Evolutionary conservation across 257 asterid species (phyloP).

Genomic region (Nicotiana otophora): DNA sequence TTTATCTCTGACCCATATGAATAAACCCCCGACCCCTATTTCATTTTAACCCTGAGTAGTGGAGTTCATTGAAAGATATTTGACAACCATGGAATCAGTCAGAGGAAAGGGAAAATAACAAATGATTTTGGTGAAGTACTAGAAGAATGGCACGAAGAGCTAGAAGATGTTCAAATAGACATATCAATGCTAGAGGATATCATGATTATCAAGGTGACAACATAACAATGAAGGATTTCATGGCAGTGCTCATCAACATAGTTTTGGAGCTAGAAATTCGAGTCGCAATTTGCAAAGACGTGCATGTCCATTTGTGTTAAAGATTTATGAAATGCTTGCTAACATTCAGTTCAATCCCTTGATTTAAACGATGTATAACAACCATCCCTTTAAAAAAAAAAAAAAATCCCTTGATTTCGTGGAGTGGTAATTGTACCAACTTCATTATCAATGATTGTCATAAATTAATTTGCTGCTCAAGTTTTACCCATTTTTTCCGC

Average conservation of each 20-base stretch:
- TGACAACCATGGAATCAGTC: slow-evolving; percentile 17
- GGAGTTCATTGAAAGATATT: neutral
- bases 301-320: slow-evolving; percentile 38
- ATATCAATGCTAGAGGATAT: neutral
- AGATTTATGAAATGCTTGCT: slow-evolving; percentile 37
- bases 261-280: too few relatives aligned
- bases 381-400: too few relatives aligned
- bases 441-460: slow-evolving; percentile 30
- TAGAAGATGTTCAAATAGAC: neutral
- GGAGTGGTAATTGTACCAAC: slow-evolving; percentile 15
- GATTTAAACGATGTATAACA: neutral
- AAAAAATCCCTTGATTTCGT: too few relatives aligned
- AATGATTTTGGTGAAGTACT: neutral
- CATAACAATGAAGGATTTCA: neutral
- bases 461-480: slow-evolving; percentile 31
- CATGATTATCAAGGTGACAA: slow-evolving; percentile 7
- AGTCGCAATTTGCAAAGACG: neutral
- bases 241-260: neutral
- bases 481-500: slow-evolving; percentile 23
- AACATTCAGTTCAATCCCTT: slow-evolving; percentile 23
- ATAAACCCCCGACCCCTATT: too few relatives aligned
- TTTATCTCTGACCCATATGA: too few relatives aligned
- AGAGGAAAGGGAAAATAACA: slow-evolving; percentile 9
- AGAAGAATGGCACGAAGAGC: neutral
- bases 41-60: neutral